These are phyloP conservation scores for Colletotrichum orchidophilum DNA, from an alignment of 2,329 filamentous ascomycete genomes.

Conservation along the genomic window DNA sequence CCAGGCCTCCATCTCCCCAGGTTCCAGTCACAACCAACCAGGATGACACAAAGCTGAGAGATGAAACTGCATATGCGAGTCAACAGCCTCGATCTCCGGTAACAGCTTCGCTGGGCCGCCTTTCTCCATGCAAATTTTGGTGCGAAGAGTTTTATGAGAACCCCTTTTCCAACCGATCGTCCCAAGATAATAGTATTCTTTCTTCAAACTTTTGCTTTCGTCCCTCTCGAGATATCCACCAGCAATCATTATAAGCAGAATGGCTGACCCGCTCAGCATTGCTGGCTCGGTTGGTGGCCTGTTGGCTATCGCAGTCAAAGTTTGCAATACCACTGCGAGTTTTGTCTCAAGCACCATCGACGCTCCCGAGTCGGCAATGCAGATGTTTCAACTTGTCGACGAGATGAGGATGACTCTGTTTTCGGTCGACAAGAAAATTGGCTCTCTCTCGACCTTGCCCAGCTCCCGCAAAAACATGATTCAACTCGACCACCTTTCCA, in stretches of 20 bases:
- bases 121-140: background rate
- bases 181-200: background rate
- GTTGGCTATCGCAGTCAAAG: background rate
- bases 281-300: background rate
- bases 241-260: background rate
- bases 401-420: background rate
- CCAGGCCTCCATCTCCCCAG: background rate
- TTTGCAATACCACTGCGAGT: background rate
- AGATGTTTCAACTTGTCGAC: background rate
- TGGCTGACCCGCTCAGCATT: background rate
- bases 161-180: too few relatives aligned
- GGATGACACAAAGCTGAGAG: background rate
- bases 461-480: background rate
- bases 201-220: background rate
- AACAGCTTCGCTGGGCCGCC: background rate
- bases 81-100: background rate
- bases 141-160: too few relatives aligned
- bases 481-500: background rate
- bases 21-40: background rate
- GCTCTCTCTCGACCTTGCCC: rapidly evolving
- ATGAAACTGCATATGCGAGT: background rate
- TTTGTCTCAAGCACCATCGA: background rate
- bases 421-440: background rate
- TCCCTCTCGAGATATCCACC: background rate
- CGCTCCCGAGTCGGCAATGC: background rate